Conservation (phyloP, 169 alveolate species). For the Plasmodium gaboni region DNA sequence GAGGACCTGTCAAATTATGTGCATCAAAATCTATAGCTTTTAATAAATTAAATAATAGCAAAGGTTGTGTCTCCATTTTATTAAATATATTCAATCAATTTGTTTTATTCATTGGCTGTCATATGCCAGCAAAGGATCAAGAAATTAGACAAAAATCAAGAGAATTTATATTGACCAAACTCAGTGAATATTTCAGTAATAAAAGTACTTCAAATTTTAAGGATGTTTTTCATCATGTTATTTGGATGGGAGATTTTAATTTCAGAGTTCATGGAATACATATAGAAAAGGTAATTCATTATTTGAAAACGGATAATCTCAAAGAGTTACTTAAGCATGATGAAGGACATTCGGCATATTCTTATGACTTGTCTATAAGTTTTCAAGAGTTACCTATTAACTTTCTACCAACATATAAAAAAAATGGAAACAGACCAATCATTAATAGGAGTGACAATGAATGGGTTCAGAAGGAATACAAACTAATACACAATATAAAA, state of each 20-base stretch:
- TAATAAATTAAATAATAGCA: conserved; percentile 85
- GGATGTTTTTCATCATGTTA: conserved; percentile 89
- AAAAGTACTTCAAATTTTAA: conserved; percentile 79
- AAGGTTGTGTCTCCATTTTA: conserved; percentile 87
- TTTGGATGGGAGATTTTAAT: conserved; percentile 92
- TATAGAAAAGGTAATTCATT: conserved; percentile 73
- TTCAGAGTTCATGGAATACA: conserved; percentile 79
- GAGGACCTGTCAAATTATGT: conserved; percentile 78
- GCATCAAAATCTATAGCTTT: conserved; percentile 79
- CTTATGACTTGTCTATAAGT: conserved; percentile 74
- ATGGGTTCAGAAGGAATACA: conserved; percentile 88
- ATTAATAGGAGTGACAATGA: conserved; percentile 75
- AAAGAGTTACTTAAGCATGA: conserved; percentile 61
- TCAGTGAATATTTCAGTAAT: conserved; percentile 81
- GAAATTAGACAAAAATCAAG: conserved; percentile 84
- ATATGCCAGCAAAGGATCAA: conserved; percentile 85
- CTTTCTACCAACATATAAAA: conserved; percentile 89
- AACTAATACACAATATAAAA: conserved; percentile 81
- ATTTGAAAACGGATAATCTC: conserved; percentile 54
- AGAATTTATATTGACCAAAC: conserved; percentile 76
- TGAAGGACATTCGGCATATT: conserved; percentile 38
- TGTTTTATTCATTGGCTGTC: conserved; percentile 89
- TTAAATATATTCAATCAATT: conserved; percentile 80
- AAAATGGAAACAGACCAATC: conserved; percentile 85
- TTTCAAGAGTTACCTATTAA: conserved; percentile 85